Evolutionary conservation across 768 basidiomycete genomes (phyloP), one percentile per base, ranked within the genome.

Genomic region (Boletus eberwhitei): DNA sequence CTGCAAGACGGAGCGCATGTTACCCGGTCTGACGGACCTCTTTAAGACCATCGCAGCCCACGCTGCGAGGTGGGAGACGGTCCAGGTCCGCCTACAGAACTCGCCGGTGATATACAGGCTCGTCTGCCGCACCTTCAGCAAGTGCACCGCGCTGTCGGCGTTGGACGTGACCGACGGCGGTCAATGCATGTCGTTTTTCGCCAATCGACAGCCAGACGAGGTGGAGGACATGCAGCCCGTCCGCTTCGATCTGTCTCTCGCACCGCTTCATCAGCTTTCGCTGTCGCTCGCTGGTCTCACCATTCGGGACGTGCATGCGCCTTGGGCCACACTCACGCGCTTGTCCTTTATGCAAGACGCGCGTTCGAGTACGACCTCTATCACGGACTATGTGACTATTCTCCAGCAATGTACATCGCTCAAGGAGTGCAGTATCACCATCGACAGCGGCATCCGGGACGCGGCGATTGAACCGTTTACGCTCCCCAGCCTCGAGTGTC

Each of bases 281-380:
- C 13, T 67, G 21, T 69, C 67, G 8, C 59, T 68, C 8, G 52
- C 57, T 31, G 54, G 61, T 8, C 57, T 69, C 24, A 29, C 44
- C 7, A 43, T 62, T 13, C 58, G 46, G 35, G 53, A 67, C 8
- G 54, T 69, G 6, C 49, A 42, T 4, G 57, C 36, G 4, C 40
- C 52, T 0, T 69, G 66, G 66, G 48, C 54, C 7, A 50, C 36
- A 38, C 57, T 67, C 45, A 62, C 67, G 31, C 56, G 51, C 1
- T 34, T 69, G 44, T 56, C 48, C 2, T 66, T 67, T 40, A 69
- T 69, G 64, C 59, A 59, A n/a, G 55, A 66, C 29, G 56, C 57
- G n/a, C 54, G 51, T 35, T 48, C 61, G 17, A 66, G 61, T 38
- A 44, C 54, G 34, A 49, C 61, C 8, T 59, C 66, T 0, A 50